These are phyloP conservation scores for Linaria vulgaris DNA, from an alignment of 257 asterid genomes.

Conservation along the genomic window DNA sequence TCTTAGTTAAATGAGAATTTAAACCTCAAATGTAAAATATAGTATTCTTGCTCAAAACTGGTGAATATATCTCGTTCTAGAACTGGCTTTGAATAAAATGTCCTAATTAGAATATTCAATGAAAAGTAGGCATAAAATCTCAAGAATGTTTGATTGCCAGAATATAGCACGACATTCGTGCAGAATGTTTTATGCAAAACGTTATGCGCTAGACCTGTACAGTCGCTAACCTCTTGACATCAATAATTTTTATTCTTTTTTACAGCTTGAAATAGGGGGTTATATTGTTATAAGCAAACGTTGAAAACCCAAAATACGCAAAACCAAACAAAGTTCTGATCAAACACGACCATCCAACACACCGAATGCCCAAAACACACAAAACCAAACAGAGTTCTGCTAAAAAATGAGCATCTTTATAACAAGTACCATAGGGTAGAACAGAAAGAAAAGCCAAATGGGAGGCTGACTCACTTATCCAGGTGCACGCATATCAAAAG, in stretches of 20 bases:
- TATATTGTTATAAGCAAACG: no score
- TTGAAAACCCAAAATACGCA: no score
- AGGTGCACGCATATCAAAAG: neutral
- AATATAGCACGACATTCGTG: neutral
- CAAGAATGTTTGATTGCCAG: neutral
- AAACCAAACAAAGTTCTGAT: no score
- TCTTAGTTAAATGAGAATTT: no score
- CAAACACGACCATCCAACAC: no score
- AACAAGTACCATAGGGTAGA: neutral
- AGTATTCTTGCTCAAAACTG: no score
- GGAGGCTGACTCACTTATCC: neutral
- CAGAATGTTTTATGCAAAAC: neutral
- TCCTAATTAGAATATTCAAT: neutral
- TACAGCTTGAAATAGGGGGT: neutral
- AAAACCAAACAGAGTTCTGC: neutral
- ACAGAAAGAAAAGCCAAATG: constrained; percentile 7
- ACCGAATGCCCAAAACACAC: neutral
- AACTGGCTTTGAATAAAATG: no score
- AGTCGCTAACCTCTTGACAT: neutral
- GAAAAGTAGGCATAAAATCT: neutral
- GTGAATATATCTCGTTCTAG: no score
- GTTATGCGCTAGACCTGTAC: neutral
- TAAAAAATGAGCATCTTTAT: neutral
- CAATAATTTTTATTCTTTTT: no score
- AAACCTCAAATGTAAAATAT: no score